Evolutionary conservation across 2,329 filamentous ascomycete species (phyloP), one percentile per base, ranked within the genome.

Genomic region (Metarhizium anisopliae): DNA sequence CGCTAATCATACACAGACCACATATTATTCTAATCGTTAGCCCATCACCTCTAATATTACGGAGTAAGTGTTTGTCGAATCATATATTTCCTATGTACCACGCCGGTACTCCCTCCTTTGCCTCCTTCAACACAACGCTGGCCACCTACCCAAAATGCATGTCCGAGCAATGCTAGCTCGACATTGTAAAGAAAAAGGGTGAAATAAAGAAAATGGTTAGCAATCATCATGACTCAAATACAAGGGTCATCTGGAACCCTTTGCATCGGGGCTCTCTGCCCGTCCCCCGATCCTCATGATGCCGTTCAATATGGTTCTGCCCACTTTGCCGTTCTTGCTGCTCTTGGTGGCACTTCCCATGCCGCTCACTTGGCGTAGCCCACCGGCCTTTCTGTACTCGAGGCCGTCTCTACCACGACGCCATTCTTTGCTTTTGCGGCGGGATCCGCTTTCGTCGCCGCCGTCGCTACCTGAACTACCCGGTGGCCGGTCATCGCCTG

Each of bases 391-490:
- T 54, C 62, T 66, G 2, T 51, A 42, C n/a, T 69, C 66, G n/a
- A 55, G 55, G 13, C 67, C 62, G 43, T 57, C 56, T 36, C 53
- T 38, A 14, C 66, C 64, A 5, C 64, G 63, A 14, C 65, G 68
- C 35, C 55, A 51, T n/a, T 72, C 70, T 36, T 64, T 70, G 63
- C 67, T 70, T 16, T 63, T 63, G 7, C 67, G 63, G 4, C 62
- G 60, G n/a, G 49, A 61, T 6, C 52, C 60, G 6, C 51, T 49
- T 8, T 64, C 63, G 13, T 68, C 35, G 13, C 30, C 35, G 13
- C 60, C 61, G 54, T 81, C 79, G 59, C 78, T 81, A 14, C 77
- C 78, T 1, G 79, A 79, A 14, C 77, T 81, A 1, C 77, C 77
- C 0, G 78, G 77, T 3, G 77, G 69, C 0, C 66, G 61, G 29